Evolutionary conservation across 2,329 filamentous ascomycete genomes (phyloP).

Genomic region (Cryphonectria radicalis): DNA sequence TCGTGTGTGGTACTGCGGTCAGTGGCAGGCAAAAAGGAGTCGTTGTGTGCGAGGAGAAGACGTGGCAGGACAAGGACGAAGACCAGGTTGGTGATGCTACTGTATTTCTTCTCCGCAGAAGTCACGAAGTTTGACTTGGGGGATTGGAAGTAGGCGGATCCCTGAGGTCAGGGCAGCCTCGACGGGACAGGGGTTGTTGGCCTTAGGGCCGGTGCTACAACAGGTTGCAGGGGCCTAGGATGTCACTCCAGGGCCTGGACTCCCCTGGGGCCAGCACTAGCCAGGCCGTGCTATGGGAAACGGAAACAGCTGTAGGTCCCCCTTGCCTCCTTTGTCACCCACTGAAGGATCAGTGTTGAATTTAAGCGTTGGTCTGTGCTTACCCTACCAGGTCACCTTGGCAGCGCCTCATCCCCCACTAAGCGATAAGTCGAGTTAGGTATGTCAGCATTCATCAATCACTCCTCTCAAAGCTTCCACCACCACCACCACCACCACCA

Average conservation of each 20-base stretch:
- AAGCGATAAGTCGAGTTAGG: background rate
- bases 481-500: too few relatives aligned
- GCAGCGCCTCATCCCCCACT: background rate
- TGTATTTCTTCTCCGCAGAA: background rate
- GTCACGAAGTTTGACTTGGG: background rate
- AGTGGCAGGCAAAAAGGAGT: background rate
- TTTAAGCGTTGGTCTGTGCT: constrained; percentile 15
- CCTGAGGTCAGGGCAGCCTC: background rate
- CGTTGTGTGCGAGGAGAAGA: background rate
- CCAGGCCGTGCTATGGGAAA: background rate
- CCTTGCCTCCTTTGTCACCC: background rate
- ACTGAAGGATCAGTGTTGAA: constrained; percentile 3
- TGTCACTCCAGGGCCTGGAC: constrained; percentile 6
- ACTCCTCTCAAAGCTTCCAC: background rate
- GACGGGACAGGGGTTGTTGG: background rate
- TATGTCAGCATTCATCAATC: background rate
- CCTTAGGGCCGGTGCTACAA: constrained; percentile 6
- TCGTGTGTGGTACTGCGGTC: background rate
- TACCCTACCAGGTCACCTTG: background rate
- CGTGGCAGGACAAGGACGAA: background rate
- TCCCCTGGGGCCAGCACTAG: background rate
- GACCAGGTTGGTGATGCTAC: background rate
- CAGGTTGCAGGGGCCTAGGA: background rate
- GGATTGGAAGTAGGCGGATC: background rate
- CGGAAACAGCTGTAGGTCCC: background rate